Base-by-base conservation (phyloP, 208 protist species). In the Balamuthia mandrillaris region DNA sequence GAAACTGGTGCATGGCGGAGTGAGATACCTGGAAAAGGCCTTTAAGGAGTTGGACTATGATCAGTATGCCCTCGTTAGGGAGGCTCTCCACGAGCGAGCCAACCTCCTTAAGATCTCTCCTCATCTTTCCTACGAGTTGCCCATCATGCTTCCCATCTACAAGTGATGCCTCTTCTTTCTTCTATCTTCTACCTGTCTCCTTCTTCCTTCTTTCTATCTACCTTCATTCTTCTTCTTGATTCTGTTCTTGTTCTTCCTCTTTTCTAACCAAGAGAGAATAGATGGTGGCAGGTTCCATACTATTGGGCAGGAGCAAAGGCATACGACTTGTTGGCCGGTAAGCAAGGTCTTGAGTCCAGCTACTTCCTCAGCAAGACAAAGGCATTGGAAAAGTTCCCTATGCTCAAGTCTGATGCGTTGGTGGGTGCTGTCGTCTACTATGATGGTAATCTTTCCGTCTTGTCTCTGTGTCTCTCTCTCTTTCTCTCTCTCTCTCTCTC, bases 1-100 rank as follows among this genome's bases (percentile, higher is more conserved):
- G 4, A 99, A 98, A 89, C 95, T 99, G 21, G 97, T 98, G 63
- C 97, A 99, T 87, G 97, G 97, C 70, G 96, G 96, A 58, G 39
- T 75, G 9, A 27, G 63, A 1, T 81, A 77, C 45, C 49, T 77
- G 14, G 47, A 78, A 37, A 78, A 78, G 45, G 93, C 93, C 3
- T 84, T 95, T 58, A 84, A 90, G 60, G 77, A 88, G 35, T 81
- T 90, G 29, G 84, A 97, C 91, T 86, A 90, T 27, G 90, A 93
- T 77, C 94, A 97, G 85, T 87, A 97, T 9, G 90, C 93, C 44
- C 88, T 98, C 10, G 96, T 98, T 0, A 89, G 93, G 5, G 96
- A 97, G 81, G 95, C 95, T 33, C 88, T 98, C 41, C 86, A 93
- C 2, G 97, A 98, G 87, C 92, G 97, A 45, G 93, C 92, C 29